Percentiles rank a stretch among this genome's conserved stretches.
phyloP scores from a whole-genome alignment of 768 basidiomycete species.

The Rickenella mellea region DNA sequence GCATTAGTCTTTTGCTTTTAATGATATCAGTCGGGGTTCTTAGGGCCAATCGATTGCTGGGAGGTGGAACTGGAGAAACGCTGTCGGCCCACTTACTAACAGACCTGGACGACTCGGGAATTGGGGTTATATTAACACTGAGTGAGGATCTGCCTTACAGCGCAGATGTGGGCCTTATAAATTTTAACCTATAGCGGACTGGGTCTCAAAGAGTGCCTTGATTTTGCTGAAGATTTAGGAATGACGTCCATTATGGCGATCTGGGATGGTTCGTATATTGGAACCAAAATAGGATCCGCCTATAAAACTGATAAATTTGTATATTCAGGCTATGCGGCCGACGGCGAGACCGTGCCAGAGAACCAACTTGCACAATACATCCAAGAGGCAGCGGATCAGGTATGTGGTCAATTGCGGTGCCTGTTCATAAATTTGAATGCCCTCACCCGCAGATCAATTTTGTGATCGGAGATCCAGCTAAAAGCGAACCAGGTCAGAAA shows the following conservation, averaged over 20 bases:
- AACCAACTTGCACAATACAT: constrained; percentile 38
- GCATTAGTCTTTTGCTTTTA: too few relatives aligned
- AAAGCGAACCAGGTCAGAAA: constrained; percentile 27
- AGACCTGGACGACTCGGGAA: constrained; percentile 52
- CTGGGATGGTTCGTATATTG: constrained; percentile 33
- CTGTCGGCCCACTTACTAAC: constrained; percentile 45
- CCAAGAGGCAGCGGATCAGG: constrained; percentile 47
- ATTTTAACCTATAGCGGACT: constrained; percentile 34
- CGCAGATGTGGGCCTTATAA: background rate
- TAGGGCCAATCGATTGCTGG: constrained; percentile 44
- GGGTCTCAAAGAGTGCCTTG: constrained; percentile 47
- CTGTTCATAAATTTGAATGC: too few relatives aligned
- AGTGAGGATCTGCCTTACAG: constrained; percentile 25
- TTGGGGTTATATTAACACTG: constrained; percentile 55
- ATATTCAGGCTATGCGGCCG: constrained; percentile 39
- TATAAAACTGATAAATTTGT: too few relatives aligned
- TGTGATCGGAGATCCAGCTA: constrained; percentile 41
- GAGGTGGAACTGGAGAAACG: constrained; percentile 61
- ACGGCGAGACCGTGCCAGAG: constrained; percentile 34
- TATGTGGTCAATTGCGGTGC: constrained; percentile 18
- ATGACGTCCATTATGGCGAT: constrained; percentile 57
- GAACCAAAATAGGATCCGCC: background rate
- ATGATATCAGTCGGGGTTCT: constrained; percentile 3
- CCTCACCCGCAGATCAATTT: constrained; percentile 60
- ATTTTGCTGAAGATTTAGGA: constrained; percentile 44